These are phyloP conservation scores for Didymella keratinophila DNA, from an alignment of 2,329 filamentous ascomycete genomes.

Conservation along the genomic window DNA sequence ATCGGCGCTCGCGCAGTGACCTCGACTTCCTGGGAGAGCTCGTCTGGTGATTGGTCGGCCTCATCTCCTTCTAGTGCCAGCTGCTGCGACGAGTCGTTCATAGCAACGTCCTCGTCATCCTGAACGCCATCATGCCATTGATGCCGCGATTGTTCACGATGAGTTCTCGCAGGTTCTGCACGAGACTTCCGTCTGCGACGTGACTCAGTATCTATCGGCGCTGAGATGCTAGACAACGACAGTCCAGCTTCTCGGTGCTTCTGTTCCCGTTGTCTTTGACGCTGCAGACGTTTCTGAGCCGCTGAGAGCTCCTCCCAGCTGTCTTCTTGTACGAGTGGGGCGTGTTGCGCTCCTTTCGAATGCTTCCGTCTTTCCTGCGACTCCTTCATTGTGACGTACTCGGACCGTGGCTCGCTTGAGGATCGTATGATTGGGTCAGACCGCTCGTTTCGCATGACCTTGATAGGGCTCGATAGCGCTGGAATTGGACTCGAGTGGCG, in stretches of 20 bases:
- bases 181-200: background rate
- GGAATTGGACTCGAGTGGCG: slow-evolving; percentile 50
- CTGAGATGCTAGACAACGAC: slow-evolving; percentile 40
- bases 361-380: slow-evolving; percentile 52
- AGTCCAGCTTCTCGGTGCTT: slow-evolving; percentile 35
- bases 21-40: slow-evolving; percentile 35
- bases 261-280: slow-evolving; percentile 32
- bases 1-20: slow-evolving; percentile 24
- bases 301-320: slow-evolving; percentile 42
- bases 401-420: slow-evolving; percentile 53
- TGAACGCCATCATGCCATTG: slow-evolving; percentile 24
- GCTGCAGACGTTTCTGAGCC: slow-evolving; percentile 27
- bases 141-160: slow-evolving; percentile 12
- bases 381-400: slow-evolving; percentile 55
- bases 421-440: slow-evolving; percentile 38
- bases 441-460: slow-evolving; percentile 29
- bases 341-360: slow-evolving; percentile 25
- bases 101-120: slow-evolving; percentile 35
- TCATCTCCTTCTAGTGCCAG: slow-evolving; percentile 21
- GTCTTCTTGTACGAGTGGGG: slow-evolving; percentile 31
- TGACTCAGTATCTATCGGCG: slow-evolving; percentile 21
- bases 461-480: slow-evolving; percentile 51
- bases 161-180: background rate
- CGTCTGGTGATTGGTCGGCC: slow-evolving; percentile 44
- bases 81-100: slow-evolving; percentile 31